phyloP scores from a whole-genome alignment of 139 green algal species.

The Picochlorum sp. region DNA sequence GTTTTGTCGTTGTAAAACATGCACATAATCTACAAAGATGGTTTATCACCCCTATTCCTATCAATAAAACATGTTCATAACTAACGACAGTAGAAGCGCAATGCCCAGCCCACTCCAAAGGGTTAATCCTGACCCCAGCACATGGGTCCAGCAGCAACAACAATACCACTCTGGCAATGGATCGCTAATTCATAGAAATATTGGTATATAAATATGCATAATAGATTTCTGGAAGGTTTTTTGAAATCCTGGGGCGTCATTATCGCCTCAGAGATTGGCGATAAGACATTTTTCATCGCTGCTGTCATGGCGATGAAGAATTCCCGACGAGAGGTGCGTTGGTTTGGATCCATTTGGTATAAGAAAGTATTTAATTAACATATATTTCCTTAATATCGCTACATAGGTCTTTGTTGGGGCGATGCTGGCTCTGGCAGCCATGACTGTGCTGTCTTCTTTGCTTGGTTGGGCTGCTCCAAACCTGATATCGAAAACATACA shows the following conservation, averaged over 20 bases:
- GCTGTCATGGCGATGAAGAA: constrained; percentile 84
- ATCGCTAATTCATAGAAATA: neutral
- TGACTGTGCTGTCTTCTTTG: constrained; percentile 81
- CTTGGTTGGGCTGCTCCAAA: constrained; percentile 81
- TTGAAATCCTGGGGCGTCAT: constrained; percentile 55
- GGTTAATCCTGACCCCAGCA: no score
- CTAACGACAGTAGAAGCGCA: no score
- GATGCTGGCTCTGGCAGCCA: constrained; percentile 69
- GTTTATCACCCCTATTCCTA: no score
- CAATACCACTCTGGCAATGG: no score
- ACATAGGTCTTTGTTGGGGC: constrained; percentile 77
- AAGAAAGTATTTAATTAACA: no score
- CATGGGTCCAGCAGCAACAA: no score
- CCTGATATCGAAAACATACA: constrained; percentile 77
- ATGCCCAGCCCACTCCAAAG: no score
- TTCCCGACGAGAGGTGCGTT: constrained; percentile 41
- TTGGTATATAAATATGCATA: neutral
- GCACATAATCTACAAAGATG: no score
- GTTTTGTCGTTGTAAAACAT: no score
- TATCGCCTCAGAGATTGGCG: constrained; percentile 54
- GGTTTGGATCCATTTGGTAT: neutral
- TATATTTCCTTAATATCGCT: neutral
- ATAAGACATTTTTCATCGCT: constrained; percentile 98
- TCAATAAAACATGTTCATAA: no score
- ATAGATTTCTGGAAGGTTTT: constrained; percentile 39